Evolutionary conservation across 2,329 filamentous ascomycete species (phyloP).

Genomic region (Aspergillus quadricinctus): DNA sequence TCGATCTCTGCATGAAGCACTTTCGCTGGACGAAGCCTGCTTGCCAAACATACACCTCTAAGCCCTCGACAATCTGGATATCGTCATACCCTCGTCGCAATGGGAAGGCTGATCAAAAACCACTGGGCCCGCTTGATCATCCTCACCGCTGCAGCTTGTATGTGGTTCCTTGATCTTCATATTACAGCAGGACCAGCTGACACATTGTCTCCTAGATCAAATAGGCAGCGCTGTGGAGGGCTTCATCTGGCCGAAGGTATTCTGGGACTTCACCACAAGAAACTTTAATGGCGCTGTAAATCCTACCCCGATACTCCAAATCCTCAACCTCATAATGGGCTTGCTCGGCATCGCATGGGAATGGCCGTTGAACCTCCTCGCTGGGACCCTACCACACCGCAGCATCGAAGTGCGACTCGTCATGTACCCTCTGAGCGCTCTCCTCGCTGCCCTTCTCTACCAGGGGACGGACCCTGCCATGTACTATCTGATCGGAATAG

Average conservation of each 20-base stretch:
- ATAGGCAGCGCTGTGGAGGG: conserved; percentile 74
- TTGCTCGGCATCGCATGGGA: conserved; percentile 78
- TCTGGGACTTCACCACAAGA: conserved; percentile 94
- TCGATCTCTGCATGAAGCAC: neutral
- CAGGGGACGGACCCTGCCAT: conserved; percentile 88
- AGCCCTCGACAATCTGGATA: neutral
- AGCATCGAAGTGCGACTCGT: conserved; percentile 83
- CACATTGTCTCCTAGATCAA: conserved; percentile 62
- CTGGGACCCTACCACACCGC: conserved; percentile 73
- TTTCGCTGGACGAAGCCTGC: conserved; percentile 27
- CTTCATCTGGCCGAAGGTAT: conserved; percentile 98
- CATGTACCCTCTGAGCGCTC: conserved; percentile 71
- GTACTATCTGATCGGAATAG: conserved; percentile 83
- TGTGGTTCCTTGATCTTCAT: conserved; percentile 22
- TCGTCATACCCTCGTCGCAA: conserved; percentile 35
- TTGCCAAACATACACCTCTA: neutral
- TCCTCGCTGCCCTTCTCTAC: conserved; percentile 75
- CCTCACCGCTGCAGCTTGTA: conserved; percentile 76
- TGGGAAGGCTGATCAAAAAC: conserved; percentile 99
- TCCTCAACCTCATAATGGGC: conserved; percentile 81
- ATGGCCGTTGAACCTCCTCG: conserved; percentile 78
- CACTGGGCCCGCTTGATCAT: conserved; percentile 96
- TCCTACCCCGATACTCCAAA: conserved; percentile 83
- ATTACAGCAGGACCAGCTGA: conserved; percentile 11
- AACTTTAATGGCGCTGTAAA: conserved; percentile 82